phyloP scores from a whole-genome alignment of 148 eudicot genomes.

The Bassia scoparia region DNA sequence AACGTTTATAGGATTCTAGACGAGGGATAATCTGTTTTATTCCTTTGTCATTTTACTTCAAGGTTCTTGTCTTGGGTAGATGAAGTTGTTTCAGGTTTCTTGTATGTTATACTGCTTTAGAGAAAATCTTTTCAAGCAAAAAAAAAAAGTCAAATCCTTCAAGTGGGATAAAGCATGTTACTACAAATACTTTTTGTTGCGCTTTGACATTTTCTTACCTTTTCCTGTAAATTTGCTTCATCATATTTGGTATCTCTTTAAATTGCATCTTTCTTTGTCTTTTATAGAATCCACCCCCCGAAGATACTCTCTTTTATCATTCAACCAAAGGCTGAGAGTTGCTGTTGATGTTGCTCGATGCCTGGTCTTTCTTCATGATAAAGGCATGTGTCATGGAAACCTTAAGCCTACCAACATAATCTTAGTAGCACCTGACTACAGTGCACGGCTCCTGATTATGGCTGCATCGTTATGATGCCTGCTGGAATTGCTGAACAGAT shows the following conservation, averaged over 20 bases:
- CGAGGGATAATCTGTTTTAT: too few species aligned
- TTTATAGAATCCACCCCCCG: constrained; percentile 82
- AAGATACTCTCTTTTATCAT: constrained; percentile 64
- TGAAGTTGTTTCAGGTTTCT: too few species aligned
- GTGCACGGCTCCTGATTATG: constrained; percentile 54
- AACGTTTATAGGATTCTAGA: too few species aligned
- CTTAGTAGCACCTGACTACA: constrained; percentile 43
- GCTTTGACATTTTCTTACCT: not conserved
- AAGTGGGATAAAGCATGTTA: too few species aligned
- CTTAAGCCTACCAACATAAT: constrained; percentile 85
- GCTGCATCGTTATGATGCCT: constrained; percentile 90
- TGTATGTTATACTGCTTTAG: too few species aligned
- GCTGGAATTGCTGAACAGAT: constrained; percentile 86
- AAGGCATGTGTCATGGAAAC: constrained; percentile 82
- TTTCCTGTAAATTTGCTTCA: not conserved
- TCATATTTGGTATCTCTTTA: not conserved
- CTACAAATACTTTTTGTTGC: too few species aligned
- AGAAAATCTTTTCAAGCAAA: too few species aligned
- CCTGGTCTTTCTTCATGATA: constrained; percentile 69
- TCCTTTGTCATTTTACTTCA: too few species aligned
- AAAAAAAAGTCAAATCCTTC: too few species aligned
- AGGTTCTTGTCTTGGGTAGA: too few species aligned
- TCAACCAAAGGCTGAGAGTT: constrained; percentile 69
- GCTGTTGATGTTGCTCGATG: constrained; percentile 76
- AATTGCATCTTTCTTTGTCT: not conserved